phyloP scores from a whole-genome alignment of 78 protist genomes.

The Cavenderia fasciculata region DNA sequence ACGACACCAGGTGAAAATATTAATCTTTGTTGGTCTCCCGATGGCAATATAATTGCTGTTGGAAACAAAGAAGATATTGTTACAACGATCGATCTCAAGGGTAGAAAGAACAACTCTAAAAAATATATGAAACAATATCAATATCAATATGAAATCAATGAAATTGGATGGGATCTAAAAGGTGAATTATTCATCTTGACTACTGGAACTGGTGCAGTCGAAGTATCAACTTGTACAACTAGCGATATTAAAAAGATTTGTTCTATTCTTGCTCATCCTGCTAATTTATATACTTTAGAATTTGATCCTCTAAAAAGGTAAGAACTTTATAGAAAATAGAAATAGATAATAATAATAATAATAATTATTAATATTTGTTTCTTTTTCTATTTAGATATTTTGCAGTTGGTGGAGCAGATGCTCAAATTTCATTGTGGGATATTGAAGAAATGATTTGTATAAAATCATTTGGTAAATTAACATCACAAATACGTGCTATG shows the following conservation, averaged over 20 bases:
- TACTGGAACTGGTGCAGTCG: slow-evolving; percentile 41
- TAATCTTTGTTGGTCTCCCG: slow-evolving; percentile 46
- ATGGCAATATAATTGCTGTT: slow-evolving; percentile 18
- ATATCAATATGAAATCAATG: slow-evolving; percentile 47
- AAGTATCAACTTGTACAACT: slow-evolving; percentile 7
- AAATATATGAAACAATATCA: no score
- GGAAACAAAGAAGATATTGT: slow-evolving; percentile 58
- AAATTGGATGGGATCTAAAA: slow-evolving; percentile 38
- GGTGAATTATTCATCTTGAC: slow-evolving; percentile 54
- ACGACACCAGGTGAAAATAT: slow-evolving; percentile 45
- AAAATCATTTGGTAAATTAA: slow-evolving; percentile 25
- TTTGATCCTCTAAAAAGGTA: slow-evolving; percentile 42
- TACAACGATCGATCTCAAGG: slow-evolving; percentile 21
- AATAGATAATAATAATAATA: background rate
- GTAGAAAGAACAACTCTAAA: no score
- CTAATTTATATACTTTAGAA: slow-evolving; percentile 44
- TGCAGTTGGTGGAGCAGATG: slow-evolving; percentile 66
- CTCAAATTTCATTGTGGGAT: slow-evolving; percentile 63
- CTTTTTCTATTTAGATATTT: no score
- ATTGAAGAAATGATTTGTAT: slow-evolving; percentile 58
- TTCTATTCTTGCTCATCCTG: slow-evolving; percentile 24
- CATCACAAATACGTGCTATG: slow-evolving; percentile 14
- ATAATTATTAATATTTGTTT: no score
- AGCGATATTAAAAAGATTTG: background rate
- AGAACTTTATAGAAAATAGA: background rate